Evolutionary conservation across 257 asterid genomes (phyloP).

Genomic region (Leonotis leonurus): DNA sequence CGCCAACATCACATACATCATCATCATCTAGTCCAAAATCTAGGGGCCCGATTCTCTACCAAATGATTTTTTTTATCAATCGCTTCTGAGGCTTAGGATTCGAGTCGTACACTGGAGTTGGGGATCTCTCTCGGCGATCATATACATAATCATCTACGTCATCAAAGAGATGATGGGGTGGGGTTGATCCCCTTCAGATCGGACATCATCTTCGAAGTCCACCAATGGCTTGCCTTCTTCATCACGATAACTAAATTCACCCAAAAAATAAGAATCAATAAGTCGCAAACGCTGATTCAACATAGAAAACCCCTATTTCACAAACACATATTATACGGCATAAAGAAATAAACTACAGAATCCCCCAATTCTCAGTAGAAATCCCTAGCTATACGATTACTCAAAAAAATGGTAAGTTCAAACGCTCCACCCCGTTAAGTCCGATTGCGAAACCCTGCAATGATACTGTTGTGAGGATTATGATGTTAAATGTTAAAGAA

Average conservation of each 20-base stretch:
- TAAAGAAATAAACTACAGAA: not conserved
- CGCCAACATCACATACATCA: slow-evolving; percentile 32
- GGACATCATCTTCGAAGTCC: slow-evolving; percentile 67
- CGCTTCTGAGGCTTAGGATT: slow-evolving; percentile 70
- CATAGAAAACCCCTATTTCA: not conserved
- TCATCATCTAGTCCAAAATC: slow-evolving; percentile 58
- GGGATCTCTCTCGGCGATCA: slow-evolving; percentile 44
- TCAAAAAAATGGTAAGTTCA: too few species aligned
- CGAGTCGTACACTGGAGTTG: slow-evolving; percentile 59
- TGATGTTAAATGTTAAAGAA: too few species aligned
- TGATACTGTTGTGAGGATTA: too few species aligned
- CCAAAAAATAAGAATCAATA: slow-evolving; percentile 10
- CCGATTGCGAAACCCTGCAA: too few species aligned
- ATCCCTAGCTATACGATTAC: slow-evolving; percentile 1
- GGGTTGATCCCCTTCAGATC: slow-evolving; percentile 60
- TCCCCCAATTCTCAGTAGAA: not conserved
- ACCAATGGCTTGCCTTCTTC: slow-evolving; percentile 96
- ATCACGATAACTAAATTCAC: slow-evolving; percentile 52
- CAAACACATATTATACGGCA: not conserved
- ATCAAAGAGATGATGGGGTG: slow-evolving; percentile 41
- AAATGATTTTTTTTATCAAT: slow-evolving; percentile 60
- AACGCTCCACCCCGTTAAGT: too few species aligned
- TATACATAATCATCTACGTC: slow-evolving; percentile 28
- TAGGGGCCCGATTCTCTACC: slow-evolving; percentile 20
- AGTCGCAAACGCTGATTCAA: not conserved